Base-by-base conservation (phyloP, 768 basidiomycete genomes). In the Albatrellus ellisii region DNA sequence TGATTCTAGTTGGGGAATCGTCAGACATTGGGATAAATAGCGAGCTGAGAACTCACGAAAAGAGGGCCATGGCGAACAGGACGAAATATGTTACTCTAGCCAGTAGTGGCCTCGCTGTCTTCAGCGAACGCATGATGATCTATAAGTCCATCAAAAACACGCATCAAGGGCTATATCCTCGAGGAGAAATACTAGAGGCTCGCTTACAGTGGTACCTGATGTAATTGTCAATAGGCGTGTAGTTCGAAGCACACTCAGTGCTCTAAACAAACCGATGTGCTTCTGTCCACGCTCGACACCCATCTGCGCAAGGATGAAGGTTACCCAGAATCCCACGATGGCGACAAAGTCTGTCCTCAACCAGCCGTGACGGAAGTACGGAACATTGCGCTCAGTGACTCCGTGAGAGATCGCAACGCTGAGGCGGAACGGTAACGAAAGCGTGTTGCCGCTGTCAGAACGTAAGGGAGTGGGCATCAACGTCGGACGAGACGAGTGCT, bases 331-430 rank as follows among this genome's bases (percentile, higher is more conserved):
- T 48, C 76, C 71, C 10, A 82, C 49, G 34, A 97, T 75, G 1
- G 94, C 88, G 33, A 97, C 61, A 48, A 83, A 76, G 57, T 98
- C 94, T 42, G 95, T 82, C 39, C 90, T 66, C 52, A 74, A 83
- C 91, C 91, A 97, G 42, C 84, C 85, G 54, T 97, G 90, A 7
- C 94, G 72, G 1, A 98, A 68, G 57, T 89, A 98, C 0, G 94
- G 91, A 2, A 91, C 67, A 48, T 82, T 79, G 26, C 77, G 66
- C 21, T 63, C 61, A n/a, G 75, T 70, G 49, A 75, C 74, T 41
- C 70, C 65, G 46, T 68, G 72, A 0, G 70, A 62, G 46, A 72
- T 62, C 14, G 62, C 61, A n/a, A 84, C 60, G 52, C 72, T 75
- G 31, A 81, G 58, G 20, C 70, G 67, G 53, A 81, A 82, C 0